Evolutionary conservation across 2,329 filamentous ascomycete species (phyloP).

Genomic region (Elsinoe arachidis): DNA sequence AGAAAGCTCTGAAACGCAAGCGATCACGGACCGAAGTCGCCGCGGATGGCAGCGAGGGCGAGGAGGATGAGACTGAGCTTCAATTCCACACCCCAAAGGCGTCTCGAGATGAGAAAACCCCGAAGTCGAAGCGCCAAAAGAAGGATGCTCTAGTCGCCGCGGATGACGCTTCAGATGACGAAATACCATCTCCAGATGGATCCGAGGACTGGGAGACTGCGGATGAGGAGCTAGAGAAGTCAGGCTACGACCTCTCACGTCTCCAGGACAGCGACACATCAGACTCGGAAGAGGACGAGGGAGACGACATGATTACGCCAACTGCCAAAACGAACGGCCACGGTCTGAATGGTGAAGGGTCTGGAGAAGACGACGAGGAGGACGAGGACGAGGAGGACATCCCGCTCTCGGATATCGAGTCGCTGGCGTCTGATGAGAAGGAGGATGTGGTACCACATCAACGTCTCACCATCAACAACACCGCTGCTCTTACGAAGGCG

Average conservation of each 20-base stretch:
- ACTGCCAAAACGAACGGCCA: conserved; percentile 23
- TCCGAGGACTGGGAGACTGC: conserved; percentile 23
- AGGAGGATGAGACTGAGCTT: conserved; percentile 17
- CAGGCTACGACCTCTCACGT: conserved; percentile 26
- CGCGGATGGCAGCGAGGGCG: conserved; percentile 19
- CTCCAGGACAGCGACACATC: conserved; percentile 28
- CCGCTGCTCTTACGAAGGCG: conserved; percentile 69
- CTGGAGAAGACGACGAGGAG: conserved; percentile 45
- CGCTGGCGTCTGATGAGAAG: conserved; percentile 67
- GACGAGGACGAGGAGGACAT: conserved; percentile 80
- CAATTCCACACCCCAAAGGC: conserved; percentile 19
- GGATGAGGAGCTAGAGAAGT: conserved; percentile 34
- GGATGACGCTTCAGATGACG: conserved; percentile 21
- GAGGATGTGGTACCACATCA: conserved; percentile 85
- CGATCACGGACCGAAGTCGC: conserved; percentile 23
- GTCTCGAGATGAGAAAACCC: conserved; percentile 17
- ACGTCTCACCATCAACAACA: conserved; percentile 96
- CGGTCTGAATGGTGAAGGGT: conserved; percentile 36
- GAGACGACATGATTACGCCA: conserved; percentile 18
- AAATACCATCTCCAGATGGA: conserved; percentile 1
- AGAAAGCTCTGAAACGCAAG: conserved; percentile 45
- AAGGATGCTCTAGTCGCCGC: conserved; percentile 17
- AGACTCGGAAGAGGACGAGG: conserved; percentile 28
- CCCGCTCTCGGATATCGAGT: conserved; percentile 77
- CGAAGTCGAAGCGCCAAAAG: conserved; percentile 19